Conservation (phyloP, 2,329 filamentous ascomycete species). For the Phyllosticta citribraziliensis region DNA sequence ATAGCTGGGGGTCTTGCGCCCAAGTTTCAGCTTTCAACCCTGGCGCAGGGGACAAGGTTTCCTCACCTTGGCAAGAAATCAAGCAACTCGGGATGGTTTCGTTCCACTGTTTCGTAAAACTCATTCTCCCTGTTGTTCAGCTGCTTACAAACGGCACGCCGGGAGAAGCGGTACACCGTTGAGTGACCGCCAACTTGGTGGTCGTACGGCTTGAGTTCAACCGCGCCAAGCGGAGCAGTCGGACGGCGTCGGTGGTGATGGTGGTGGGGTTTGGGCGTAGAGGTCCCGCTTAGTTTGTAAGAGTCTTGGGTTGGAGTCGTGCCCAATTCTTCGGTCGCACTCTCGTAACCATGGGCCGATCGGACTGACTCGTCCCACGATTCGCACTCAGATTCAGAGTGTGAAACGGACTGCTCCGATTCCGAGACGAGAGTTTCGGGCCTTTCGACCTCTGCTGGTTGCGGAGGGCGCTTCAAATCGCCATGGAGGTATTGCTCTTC, state of each 20-base stretch:
- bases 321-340: slow-evolving; percentile 42
- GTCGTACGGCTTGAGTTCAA: slow-evolving; percentile 92
- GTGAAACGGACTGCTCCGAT: slow-evolving; percentile 17
- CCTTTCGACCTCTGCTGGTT: slow-evolving; percentile 26
- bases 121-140: slow-evolving; percentile 97
- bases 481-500: slow-evolving; percentile 52
- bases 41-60: slow-evolving; percentile 14
- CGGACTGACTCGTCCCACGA: slow-evolving; percentile 33
- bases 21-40: slow-evolving; percentile 31
- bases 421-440: not conserved
- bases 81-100: slow-evolving; percentile 77
- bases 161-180: slow-evolving; percentile 90
- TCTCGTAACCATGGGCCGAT: slow-evolving; percentile 38
- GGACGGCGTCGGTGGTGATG: slow-evolving; percentile 26
- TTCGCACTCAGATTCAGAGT: slow-evolving; percentile 33
- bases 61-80: slow-evolving; percentile 74
- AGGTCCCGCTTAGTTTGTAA: not conserved
- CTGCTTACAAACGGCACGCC: slow-evolving; percentile 92
- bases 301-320: slow-evolving; percentile 25
- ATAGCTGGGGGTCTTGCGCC: slow-evolving; percentile 22
- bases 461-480: slow-evolving; percentile 38
- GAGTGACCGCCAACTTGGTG: slow-evolving; percentile 97
- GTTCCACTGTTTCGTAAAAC: slow-evolving; percentile 95
- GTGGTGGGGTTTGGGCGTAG: slow-evolving; percentile 19
- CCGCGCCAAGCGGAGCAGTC: slow-evolving; percentile 65